Percentiles rank a stretch among this genome's conserved stretches.
phyloP scores from a whole-genome alignment of 2,329 filamentous ascomycete species.

The Xylaria sp. region DNA sequence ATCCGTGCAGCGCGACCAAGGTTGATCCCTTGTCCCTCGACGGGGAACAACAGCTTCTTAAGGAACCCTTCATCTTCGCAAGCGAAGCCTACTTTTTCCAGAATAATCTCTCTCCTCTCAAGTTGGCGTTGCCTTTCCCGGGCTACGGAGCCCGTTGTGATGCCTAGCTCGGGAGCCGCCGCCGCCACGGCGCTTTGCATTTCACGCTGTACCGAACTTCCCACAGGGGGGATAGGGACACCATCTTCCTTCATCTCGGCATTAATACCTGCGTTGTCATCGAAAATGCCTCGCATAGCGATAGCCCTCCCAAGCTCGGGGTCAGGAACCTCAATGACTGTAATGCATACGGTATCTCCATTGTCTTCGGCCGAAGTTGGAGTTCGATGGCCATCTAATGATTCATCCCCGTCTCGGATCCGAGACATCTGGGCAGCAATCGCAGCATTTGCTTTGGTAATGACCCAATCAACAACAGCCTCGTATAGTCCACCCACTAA shows the following conservation, averaged over 20 bases:
- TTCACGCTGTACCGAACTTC: slow-evolving; percentile 86
- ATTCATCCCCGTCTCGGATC: slow-evolving; percentile 73
- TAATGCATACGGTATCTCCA: slow-evolving; percentile 88
- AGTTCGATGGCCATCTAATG: slow-evolving; percentile 72
- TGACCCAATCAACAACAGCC: slow-evolving; percentile 93
- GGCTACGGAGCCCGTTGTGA: slow-evolving; percentile 72
- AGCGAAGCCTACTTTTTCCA: slow-evolving; percentile 88
- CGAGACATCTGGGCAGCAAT: slow-evolving; percentile 80
- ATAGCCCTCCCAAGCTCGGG: slow-evolving; percentile 85
- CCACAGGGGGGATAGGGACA: slow-evolving; percentile 76
- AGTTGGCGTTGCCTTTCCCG: slow-evolving; percentile 80
- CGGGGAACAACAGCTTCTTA: slow-evolving; percentile 82
- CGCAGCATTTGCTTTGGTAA: slow-evolving; percentile 85
- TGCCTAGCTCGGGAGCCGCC: slow-evolving; percentile 81
- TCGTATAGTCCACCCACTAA: slow-evolving; percentile 92
- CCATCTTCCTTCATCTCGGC: slow-evolving; percentile 97
- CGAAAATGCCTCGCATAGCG: slow-evolving; percentile 90
- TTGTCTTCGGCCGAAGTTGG: slow-evolving; percentile 76
- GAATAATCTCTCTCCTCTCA: slow-evolving; percentile 82
- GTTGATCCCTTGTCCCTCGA: slow-evolving; percentile 80
- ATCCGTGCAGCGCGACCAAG: slow-evolving; percentile 82
- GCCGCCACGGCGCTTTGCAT: slow-evolving; percentile 85
- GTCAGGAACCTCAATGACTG: slow-evolving; percentile 85
- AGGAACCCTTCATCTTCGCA: slow-evolving; percentile 85
- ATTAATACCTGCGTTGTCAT: slow-evolving; percentile 93